A percentile compares a stretch with the other conserved stretches of the same genome.
Evolutionary conservation across 1,139 yeast species (phyloP).

Genomic region (Suhomyces choctaworum): DNA sequence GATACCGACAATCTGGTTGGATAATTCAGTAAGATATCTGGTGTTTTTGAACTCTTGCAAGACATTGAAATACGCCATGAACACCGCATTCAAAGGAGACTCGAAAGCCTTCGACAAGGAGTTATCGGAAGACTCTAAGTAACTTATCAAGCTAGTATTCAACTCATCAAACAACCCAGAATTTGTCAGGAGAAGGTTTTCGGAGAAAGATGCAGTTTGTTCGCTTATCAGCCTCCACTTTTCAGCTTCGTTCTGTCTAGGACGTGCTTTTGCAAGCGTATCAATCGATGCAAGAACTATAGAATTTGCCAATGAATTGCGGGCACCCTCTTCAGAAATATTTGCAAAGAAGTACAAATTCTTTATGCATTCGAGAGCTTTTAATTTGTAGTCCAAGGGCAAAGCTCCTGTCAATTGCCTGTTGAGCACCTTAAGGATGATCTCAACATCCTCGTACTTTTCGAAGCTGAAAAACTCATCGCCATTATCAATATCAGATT

Average conservation of each 20-base stretch:
- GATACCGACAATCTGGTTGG: conserved; percentile 22
- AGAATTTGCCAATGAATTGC: conserved; percentile 3
- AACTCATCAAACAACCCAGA: conserved; percentile 1
- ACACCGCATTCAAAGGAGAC: neutral
- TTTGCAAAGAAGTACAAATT: conserved; percentile 16
- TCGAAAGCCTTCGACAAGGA: neutral
- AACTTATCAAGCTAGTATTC: neutral
- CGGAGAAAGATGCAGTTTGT: conserved; percentile 1
- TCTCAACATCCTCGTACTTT: conserved; percentile 20
- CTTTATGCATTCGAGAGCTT: conserved; percentile 23
- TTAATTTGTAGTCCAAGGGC: conserved; percentile 22
- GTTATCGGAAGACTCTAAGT: conserved; percentile 1
- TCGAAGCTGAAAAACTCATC: conserved; percentile 21
- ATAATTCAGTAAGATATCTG: conserved; percentile 11
- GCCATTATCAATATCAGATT: conserved; percentile 4
- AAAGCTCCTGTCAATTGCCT: conserved; percentile 21
- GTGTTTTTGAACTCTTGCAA: conserved; percentile 1
- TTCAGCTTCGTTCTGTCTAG: conserved; percentile 3
- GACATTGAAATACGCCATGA: conserved; percentile 5
- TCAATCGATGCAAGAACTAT: conserved; percentile 15
- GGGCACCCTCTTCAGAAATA: conserved; percentile 9
- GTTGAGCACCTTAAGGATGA: conserved; percentile 19
- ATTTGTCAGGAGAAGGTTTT: neutral
- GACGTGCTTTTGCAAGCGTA: conserved; percentile 11
- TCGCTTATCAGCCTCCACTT: neutral